Conservation (phyloP, 305 asterid species). For the Rubia peregrina region DNA sequence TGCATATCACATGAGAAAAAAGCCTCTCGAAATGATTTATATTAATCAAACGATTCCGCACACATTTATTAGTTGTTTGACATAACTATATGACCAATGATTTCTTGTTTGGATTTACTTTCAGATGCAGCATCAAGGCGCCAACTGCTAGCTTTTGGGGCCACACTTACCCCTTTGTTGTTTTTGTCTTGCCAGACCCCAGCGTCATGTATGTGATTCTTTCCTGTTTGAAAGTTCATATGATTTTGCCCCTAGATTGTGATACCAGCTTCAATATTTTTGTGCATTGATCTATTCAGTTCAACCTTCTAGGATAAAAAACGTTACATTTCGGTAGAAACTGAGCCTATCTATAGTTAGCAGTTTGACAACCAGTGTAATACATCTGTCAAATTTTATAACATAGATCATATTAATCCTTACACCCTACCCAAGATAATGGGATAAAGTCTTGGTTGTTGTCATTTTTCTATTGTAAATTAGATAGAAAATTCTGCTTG, state of each 20-base stretch:
- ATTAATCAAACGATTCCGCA: not conserved
- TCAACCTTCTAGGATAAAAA: not conserved
- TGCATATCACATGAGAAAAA: too few species aligned
- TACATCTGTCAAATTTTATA: not conserved
- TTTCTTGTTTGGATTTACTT: conserved; percentile 12
- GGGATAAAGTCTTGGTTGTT: not conserved
- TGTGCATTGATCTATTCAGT: not conserved
- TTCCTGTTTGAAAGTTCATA: conserved; percentile 7
- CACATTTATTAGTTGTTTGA: conserved; percentile 1
- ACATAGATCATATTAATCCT: not conserved
- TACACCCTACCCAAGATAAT: not conserved
- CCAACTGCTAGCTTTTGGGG: conserved; percentile 24
- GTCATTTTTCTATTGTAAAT: not conserved
- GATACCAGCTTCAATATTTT: not conserved
- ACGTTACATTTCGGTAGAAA: not conserved
- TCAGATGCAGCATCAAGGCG: conserved; percentile 28
- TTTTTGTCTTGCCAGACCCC: conserved; percentile 19
- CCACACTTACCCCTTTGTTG: conserved; percentile 20
- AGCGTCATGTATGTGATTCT: conserved; percentile 21
- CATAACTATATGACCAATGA: not conserved
- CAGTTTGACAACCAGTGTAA: not conserved
- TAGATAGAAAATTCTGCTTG: conserved; percentile 2
- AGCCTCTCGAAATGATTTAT: not conserved
- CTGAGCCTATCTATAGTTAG: not conserved
- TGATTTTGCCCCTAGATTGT: not conserved